Base-by-base conservation (phyloP, 768 basidiomycete species). In the Chlorophyllum brunneum region DNA sequence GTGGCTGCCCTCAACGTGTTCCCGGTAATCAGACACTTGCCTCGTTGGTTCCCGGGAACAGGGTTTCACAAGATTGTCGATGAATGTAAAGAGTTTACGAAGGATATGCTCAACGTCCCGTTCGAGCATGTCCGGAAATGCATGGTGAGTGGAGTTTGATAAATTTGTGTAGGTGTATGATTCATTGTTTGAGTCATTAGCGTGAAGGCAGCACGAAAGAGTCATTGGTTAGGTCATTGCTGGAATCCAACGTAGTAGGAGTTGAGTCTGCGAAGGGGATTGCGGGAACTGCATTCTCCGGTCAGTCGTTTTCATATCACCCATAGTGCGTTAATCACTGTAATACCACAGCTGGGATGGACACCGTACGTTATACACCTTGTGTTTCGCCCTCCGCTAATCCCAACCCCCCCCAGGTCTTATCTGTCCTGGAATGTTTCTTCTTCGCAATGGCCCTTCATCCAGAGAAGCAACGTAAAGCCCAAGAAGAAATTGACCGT, bases 1-100 rank as follows among this genome's bases (percentile, higher is more conserved):
- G 54, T 63, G 0, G 53, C 54, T 7, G 24, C 59, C 2, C 59
- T 67, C 6, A 65, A 70, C 30, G 52, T 57, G 9, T 43, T 70
- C 15, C 66, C 65, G 13, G 49, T 61, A n/a, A 57, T 68, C 10
- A 56, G 56, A 5, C 53, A 61, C 43, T 42, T 69, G 9, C 67
- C 67, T 5, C 48, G 52, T 16, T 69, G 67, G 68, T 63, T 69
- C 45, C 68, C 69, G 4, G 69, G 68, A 2, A 61, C 67, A 13
- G 58, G 58, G 1, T 68, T 65, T 55, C 56, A 64, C 26, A 42
- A 41, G 8, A 49, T 56, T n/a, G 61, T 56, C 5, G 42, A 52
- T 34, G 53, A 60, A 30, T 48, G 50, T 5, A 46, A 33, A 29
- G 47, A 56, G 20, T 33, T 57, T 37, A 57, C 57, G 1, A 34